Conservation (phyloP, 495 filamentous ascomycete species). For the Oleoguttula mirabilis region DNA sequence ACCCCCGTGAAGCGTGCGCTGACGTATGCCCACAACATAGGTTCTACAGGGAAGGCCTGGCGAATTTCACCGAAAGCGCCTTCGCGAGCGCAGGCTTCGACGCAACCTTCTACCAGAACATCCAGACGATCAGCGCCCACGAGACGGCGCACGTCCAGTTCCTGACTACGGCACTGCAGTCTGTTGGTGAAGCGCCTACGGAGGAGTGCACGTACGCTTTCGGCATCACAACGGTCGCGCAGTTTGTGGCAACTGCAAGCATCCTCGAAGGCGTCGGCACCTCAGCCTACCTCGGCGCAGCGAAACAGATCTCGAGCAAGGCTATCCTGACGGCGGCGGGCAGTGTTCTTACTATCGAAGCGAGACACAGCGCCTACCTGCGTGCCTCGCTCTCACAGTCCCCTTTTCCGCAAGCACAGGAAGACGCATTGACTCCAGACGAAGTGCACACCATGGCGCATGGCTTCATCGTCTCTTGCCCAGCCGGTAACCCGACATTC, state of each 20-base stretch:
- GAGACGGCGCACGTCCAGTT: constrained; percentile 49
- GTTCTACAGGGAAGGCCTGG: constrained; percentile 44
- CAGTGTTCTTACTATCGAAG: constrained; percentile 50
- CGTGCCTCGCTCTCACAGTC: constrained; percentile 37
- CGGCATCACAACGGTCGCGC: constrained; percentile 36
- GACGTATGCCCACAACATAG: not conserved
- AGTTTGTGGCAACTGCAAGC: constrained; percentile 40
- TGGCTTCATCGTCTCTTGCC: constrained; percentile 48
- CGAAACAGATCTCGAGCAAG: constrained; percentile 42
- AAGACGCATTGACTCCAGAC: constrained; percentile 43
- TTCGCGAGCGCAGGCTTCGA: constrained; percentile 43
- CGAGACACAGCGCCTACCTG: constrained; percentile 48
- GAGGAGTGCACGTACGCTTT: constrained; percentile 46
- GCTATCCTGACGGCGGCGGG: constrained; percentile 47
- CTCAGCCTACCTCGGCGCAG: constrained; percentile 46
- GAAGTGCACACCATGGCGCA: constrained; percentile 51
- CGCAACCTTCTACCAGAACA: constrained; percentile 39
- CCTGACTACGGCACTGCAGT: constrained; percentile 38
- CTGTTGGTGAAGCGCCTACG: constrained; percentile 38
- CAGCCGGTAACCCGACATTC: constrained; percentile 39
- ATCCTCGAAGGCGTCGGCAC: constrained; percentile 40
- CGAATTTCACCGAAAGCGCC: constrained; percentile 40
- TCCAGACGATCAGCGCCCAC: constrained; percentile 40
- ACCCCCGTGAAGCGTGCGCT: not conserved
- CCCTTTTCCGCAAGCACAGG: constrained; percentile 47